Conservation (phyloP, 768 basidiomycete species). For the Daedaleopsis nitida region DNA sequence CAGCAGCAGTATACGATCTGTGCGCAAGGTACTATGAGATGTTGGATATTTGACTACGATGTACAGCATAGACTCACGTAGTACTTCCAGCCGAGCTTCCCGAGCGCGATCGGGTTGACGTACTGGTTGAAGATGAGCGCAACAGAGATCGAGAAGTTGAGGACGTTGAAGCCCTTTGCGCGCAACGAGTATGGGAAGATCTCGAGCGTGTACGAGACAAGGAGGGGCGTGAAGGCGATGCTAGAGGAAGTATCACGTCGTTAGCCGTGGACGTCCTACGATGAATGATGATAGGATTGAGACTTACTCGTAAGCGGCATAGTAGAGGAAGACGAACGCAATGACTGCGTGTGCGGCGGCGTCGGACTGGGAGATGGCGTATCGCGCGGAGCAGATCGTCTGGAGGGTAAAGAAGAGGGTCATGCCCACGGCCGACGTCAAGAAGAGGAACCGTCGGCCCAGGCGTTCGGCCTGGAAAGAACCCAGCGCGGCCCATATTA, state of each 20-base stretch:
- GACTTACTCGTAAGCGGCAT: conserved; percentile 71
- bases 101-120: conserved; percentile 79
- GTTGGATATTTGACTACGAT: too few relatives aligned
- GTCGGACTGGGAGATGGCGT: conserved; percentile 41
- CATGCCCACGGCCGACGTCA: conserved; percentile 63
- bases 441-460: conserved; percentile 72
- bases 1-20: conserved; percentile 50
- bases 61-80: conserved; percentile 55
- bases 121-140: conserved; percentile 91
- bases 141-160: conserved; percentile 76
- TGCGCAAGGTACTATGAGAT: too few relatives aligned
- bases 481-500: conserved; percentile 35
- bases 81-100: conserved; percentile 71
- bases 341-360: conserved; percentile 71
- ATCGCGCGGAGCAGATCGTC: conserved; percentile 65
- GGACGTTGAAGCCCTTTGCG: conserved; percentile 83
- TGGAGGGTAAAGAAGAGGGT: conserved; percentile 66
- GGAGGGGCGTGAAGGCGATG: conserved; percentile 83
- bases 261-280: background rate
- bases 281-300: too few relatives aligned
- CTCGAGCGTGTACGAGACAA: conserved; percentile 86
- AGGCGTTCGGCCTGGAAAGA: conserved; percentile 62
- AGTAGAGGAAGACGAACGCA: conserved; percentile 84
- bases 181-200: conserved; percentile 83
- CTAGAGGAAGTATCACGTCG: conserved; percentile 28